Base-by-base conservation (phyloP, 2,329 filamentous ascomycete species). In the Epichloe uncinata region DNA sequence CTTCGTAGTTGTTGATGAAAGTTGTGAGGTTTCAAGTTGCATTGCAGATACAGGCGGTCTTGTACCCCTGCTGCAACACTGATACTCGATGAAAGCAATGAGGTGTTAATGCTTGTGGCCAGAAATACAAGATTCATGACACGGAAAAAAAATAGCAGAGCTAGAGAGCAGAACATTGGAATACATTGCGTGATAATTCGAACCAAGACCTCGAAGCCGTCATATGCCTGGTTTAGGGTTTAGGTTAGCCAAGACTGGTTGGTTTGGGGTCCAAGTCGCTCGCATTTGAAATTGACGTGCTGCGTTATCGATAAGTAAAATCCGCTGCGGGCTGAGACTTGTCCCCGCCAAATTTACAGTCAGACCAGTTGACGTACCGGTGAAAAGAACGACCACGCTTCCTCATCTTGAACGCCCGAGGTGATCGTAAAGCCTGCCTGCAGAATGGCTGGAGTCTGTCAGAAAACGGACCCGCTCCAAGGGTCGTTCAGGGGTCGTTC, bases 231-330 rank as follows among this genome's bases (percentile, higher is more conserved):
- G 7, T 26, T 8, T 8, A 3, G 22, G 22, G 22, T 26, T 8
- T 26, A 26, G 22, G 22, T 26, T 26, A 26, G 22, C 22, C 8
- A 30, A 8, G 26, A 9, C 26, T 30, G 7, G 26, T 8, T 3
- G 26, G 42, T 43, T 16, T 18, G 15, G 42, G 16, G 30, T 30
- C 30, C 30, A 2, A 30, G 30, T 30, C 9, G 26, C 26, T 11
- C 26, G 30, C 30, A 6, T 38, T 40, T 38, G 16, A 34, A 47
- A 44, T 34, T 44, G 26, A n/a, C 12, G 26, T 44, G 42, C 42
- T 16, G n/a, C 12, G 18, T 51, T 51, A 51, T 51, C 50, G 50
- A 51, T 49, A 51, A 45, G 50, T 30, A 18, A 22, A 40, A 38
- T 42, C n/a, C 35, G 35, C 41, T 8, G 43, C 16, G 15, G 45